Evolutionary conservation across 1,139 yeast genomes (phyloP), one percentile per base, ranked within the genome.

Genomic region (Hansenula sp.): DNA sequence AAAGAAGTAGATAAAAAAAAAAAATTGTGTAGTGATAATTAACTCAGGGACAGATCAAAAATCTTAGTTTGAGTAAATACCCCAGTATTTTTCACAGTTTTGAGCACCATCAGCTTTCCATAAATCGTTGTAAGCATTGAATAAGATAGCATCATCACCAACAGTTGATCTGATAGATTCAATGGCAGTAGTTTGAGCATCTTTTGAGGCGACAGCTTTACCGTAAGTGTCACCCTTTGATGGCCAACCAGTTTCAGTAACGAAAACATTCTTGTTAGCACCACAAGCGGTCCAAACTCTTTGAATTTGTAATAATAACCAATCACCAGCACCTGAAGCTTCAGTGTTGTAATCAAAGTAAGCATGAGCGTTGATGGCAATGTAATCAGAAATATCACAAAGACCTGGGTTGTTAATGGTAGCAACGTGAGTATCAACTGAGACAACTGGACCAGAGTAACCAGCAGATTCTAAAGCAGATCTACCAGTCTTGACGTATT

Each of bases 181-280:
- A 43, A 84, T 62, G 35, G 90, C 89, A 41, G 75, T 61, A 31
- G 66, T 52, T 65, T 82, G 90, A 66, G 83, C 82, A 19, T 62
- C 62, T 44, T 67, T 55, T n/a, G 87, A 80, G 34, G 92, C 87
- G 42, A 82, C 80, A 57, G 88, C 84, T 46, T 64, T 69, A 61
- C 88, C 88, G 56, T 68, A 73, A 43, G 77, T 64, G 52, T 75
- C 66, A 62, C 92, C 92, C 55, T 73, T 61, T 36, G 83, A 76
- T 57, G 94, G 94, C 92, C 92, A 84, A 42, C 94, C 94, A 41
- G 88, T 74, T 67, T 84, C 94, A 38, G 85, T 77, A 54, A 83
- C 77, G 53, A 81, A 64, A 39, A 81, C 77, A 30, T 61, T 52
- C 65, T 83, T 82, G 42, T 64, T 54, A 54, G 76, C 73, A 54